Conservation (phyloP, 345 rosid genomes). For the Litchi chinensis region DNA sequence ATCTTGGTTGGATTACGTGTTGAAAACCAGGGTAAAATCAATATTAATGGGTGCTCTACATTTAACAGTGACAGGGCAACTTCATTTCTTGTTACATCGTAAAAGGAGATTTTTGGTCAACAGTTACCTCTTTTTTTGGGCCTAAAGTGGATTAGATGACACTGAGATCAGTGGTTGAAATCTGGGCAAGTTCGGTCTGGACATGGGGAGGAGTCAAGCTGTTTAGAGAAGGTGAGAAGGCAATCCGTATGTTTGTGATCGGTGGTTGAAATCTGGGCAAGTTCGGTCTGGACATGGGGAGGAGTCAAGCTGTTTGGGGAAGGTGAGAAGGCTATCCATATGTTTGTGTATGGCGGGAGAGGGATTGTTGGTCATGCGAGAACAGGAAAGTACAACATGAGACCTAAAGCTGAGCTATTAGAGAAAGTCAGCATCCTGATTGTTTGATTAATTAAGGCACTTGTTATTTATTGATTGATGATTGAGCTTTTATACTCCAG, state of each 20-base stretch:
- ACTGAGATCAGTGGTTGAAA: background rate
- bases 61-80: background rate
- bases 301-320: background rate
- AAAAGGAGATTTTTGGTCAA: background rate
- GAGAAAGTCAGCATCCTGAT: background rate
- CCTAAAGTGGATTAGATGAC: background rate
- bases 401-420: conserved; percentile 15
- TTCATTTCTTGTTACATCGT: background rate
- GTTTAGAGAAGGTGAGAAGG: background rate
- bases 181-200: background rate
- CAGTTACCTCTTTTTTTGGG: background rate
- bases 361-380: background rate
- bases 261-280: background rate
- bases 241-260: background rate
- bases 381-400: background rate
- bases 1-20: background rate
- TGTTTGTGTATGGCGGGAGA: background rate
- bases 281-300: background rate
- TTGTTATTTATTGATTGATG: background rate
- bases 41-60: background rate
- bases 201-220: background rate
- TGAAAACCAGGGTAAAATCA: too few species aligned
- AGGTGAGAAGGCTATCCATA: background rate
- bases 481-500: background rate
- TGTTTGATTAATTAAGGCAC: background rate